Evolutionary conservation across 2,329 filamentous ascomycete species (phyloP).

Genomic region (Biscogniauxia sp.): DNA sequence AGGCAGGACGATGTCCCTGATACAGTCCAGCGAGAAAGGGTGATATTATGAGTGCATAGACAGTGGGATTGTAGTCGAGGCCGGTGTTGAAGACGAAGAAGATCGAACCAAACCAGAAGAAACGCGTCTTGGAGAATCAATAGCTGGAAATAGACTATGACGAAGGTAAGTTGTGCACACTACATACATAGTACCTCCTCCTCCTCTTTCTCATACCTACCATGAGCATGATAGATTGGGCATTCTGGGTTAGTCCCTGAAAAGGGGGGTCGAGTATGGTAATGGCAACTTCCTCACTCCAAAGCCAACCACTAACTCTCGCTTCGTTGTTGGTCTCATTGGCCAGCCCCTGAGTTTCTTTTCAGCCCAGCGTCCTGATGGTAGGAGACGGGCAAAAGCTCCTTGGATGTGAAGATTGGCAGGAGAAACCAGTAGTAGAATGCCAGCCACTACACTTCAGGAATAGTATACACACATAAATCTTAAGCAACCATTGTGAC

Average conservation of each 20-base stretch:
- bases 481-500: background rate
- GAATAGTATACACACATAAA: background rate
- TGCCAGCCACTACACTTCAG: background rate
- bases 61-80: constrained; percentile 13
- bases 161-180: background rate
- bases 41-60: constrained; percentile 18
- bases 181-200: too few relatives aligned
- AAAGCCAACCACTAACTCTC: background rate
- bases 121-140: constrained; percentile 6
- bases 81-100: background rate
- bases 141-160: background rate
- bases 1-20: constrained; percentile 18
- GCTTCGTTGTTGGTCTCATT: background rate
- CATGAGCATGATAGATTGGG: too few relatives aligned
- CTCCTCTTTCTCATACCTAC: too few relatives aligned
- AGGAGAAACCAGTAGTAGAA: background rate
- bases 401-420: background rate
- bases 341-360: background rate
- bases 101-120: background rate
- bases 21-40: constrained; percentile 12
- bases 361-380: background rate
- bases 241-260: background rate
- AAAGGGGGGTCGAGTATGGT: background rate
- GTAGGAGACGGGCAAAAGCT: background rate
- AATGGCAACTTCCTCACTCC: background rate